These are phyloP conservation scores for Saitozyma podzolica DNA, from an alignment of 768 basidiomycete genomes.

Conservation along the genomic window DNA sequence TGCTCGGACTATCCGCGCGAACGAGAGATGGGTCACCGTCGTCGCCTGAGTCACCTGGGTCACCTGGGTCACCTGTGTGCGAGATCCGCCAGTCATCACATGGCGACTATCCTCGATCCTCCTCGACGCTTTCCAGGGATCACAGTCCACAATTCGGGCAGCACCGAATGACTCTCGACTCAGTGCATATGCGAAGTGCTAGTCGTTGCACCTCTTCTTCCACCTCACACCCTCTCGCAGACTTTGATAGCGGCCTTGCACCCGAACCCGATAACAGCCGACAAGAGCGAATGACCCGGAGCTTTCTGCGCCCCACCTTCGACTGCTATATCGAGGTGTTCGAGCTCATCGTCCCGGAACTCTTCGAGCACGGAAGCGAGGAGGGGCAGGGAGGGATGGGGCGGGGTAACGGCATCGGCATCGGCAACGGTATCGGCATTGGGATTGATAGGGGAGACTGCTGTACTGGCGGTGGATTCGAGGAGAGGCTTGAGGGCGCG, in stretches of 20 bases:
- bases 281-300: conserved; percentile 85
- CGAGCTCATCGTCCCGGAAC: conserved; percentile 91
- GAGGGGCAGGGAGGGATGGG: conserved; percentile 76
- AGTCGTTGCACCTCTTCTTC: neutral
- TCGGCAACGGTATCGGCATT: neutral
- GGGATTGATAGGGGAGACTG: conserved; percentile 16
- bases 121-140: too few species aligned
- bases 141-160: too few species aligned
- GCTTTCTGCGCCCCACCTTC: conserved; percentile 83
- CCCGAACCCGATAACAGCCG: conserved; percentile 76
- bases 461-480: conserved; percentile 20
- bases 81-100: too few species aligned
- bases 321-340: conserved; percentile 88
- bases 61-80: too few species aligned
- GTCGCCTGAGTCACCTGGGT: too few species aligned
- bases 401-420: conserved; percentile 10
- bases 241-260: conserved; percentile 88
- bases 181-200: neutral
- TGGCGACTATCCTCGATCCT: too few species aligned
- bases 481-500: conserved; percentile 56
- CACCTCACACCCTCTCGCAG: conserved; percentile 69
- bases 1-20: too few species aligned
- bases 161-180: neutral
- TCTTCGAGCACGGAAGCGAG: conserved; percentile 72
- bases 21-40: too few species aligned